These are phyloP conservation scores for Aspergillus taichungensis DNA, from an alignment of 495 filamentous ascomycete genomes.

Conservation along the genomic window DNA sequence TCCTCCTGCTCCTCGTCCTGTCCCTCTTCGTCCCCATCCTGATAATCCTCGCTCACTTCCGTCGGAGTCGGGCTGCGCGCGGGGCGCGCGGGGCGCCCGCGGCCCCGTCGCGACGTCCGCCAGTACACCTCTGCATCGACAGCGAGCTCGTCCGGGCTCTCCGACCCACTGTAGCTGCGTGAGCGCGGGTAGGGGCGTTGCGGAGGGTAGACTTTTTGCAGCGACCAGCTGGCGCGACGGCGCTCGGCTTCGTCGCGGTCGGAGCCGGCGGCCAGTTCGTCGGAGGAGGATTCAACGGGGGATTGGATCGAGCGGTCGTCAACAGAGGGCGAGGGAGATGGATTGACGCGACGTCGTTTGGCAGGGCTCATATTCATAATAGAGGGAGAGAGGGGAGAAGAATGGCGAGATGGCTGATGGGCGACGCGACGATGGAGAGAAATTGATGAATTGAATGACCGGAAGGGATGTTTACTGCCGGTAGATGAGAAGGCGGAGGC, in stretches of 20 bases:
- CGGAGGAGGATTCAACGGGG: slow-evolving; percentile 41
- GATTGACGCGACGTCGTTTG: too few relatives aligned
- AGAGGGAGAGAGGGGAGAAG: too few relatives aligned
- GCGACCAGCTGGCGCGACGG: slow-evolving; percentile 31
- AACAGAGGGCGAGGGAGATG: too few relatives aligned
- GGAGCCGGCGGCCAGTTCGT: slow-evolving; percentile 41
- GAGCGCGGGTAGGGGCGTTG: slow-evolving; percentile 26
- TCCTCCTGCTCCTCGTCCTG: slow-evolving; percentile 12
- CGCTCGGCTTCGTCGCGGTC: slow-evolving; percentile 35
- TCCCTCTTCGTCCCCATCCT: slow-evolving; percentile 5
- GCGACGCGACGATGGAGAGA: too few relatives aligned
- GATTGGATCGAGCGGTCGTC: slow-evolving; percentile 15
- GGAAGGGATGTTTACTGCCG: too few relatives aligned
- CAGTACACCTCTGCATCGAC: slow-evolving; percentile 35
- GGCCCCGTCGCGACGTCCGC: slow-evolving; percentile 25
- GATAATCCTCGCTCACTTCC: slow-evolving; percentile 1
- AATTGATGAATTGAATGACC: too few relatives aligned
- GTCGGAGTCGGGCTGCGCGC: slow-evolving; percentile 2
- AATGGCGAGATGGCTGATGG: too few relatives aligned
- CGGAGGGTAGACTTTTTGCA: slow-evolving; percentile 27
- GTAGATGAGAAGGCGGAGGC: too few relatives aligned
- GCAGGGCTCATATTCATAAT: too few relatives aligned
- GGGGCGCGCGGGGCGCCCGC: slow-evolving; percentile 13
- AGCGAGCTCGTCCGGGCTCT: slow-evolving; percentile 39
- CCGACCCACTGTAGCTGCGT: slow-evolving; percentile 25